These are phyloP conservation scores for Stramenopiles sp. DNA, from an alignment of 352 stramenopile genomes.

Conservation along the genomic window DNA sequence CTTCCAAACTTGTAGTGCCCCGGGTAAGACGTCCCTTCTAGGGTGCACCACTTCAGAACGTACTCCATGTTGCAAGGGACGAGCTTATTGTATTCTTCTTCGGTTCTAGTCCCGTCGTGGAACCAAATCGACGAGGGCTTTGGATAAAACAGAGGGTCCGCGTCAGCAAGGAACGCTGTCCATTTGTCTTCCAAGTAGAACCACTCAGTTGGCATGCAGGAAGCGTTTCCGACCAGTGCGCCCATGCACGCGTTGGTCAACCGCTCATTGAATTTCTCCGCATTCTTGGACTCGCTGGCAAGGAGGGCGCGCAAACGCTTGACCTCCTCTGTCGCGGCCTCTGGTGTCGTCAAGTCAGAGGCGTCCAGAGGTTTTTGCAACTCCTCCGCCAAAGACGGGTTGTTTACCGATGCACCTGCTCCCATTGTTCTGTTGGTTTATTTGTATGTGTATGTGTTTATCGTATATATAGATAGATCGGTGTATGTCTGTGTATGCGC, in stretches of 20 bases:
- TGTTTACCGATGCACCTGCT: not conserved
- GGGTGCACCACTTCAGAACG: too few species aligned
- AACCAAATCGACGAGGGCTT: not conserved
- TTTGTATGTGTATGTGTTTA: not conserved
- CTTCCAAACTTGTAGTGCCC: not conserved
- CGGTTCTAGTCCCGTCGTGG: not conserved
- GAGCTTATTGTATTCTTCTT: not conserved
- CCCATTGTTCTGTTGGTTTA: not conserved
- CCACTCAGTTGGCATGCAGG: not conserved
- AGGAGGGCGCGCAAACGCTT: not conserved
- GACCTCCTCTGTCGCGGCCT: not conserved
- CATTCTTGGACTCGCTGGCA: not conserved
- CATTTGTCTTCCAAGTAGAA: slow-evolving; percentile 1
- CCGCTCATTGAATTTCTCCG: not conserved
- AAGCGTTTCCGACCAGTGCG: not conserved
- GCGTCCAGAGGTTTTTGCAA: not conserved
- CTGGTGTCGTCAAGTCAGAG: not conserved
- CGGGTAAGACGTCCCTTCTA: not conserved
- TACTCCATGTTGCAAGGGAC: too few species aligned
- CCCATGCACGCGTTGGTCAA: not conserved
- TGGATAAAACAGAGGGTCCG: not conserved
- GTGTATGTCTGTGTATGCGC: too few species aligned
- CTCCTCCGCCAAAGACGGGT: not conserved
- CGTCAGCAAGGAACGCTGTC: not conserved
- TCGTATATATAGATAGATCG: slow-evolving; percentile 10